phyloP scores from a whole-genome alignment of 768 basidiomycete species.

The Jaapia argillacea region DNA sequence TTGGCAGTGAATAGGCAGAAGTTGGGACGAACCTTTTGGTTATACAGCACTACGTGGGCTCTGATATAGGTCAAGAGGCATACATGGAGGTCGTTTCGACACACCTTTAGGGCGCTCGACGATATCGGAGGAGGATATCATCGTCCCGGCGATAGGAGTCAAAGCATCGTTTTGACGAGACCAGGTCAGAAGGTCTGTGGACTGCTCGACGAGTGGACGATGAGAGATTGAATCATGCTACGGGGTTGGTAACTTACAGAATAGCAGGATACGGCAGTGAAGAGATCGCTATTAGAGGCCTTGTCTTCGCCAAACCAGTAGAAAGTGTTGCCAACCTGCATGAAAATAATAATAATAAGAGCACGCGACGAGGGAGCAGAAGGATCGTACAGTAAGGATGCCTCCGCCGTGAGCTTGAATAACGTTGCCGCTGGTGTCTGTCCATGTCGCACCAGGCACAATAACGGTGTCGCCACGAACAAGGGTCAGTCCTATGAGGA shows the following conservation, averaged over 20 bases:
- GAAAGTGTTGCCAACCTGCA: constrained; percentile 40
- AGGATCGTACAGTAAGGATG: constrained; percentile 34
- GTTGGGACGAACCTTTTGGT: too few relatives aligned
- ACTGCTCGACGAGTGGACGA: constrained; percentile 21
- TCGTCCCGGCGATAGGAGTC: constrained; percentile 40
- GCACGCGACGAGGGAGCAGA: not conserved
- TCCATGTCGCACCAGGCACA: constrained; percentile 54
- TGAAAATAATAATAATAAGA: not conserved
- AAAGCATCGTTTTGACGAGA: constrained; percentile 49
- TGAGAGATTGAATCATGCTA: not conserved
- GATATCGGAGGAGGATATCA: constrained; percentile 46
- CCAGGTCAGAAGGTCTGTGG: constrained; percentile 44
- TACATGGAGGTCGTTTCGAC: too few relatives aligned
- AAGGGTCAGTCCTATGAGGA: too few relatives aligned
- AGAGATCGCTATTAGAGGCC: constrained; percentile 39
- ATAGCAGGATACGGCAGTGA: constrained; percentile 52
- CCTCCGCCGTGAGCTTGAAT: constrained; percentile 60
- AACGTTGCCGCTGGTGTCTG: constrained; percentile 46
- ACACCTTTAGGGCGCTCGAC: constrained; percentile 56
- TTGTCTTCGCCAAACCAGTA: constrained; percentile 64
- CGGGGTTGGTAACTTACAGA: constrained; percentile 30
- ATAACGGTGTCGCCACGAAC: constrained; percentile 17
- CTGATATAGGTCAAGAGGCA: not conserved
- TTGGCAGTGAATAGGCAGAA: too few relatives aligned
- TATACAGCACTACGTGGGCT: constrained; percentile 40